Evolutionary conservation across 345 rosid species (phyloP), one percentile per base, ranked within the genome.

Genomic region (Linum tenue): DNA sequence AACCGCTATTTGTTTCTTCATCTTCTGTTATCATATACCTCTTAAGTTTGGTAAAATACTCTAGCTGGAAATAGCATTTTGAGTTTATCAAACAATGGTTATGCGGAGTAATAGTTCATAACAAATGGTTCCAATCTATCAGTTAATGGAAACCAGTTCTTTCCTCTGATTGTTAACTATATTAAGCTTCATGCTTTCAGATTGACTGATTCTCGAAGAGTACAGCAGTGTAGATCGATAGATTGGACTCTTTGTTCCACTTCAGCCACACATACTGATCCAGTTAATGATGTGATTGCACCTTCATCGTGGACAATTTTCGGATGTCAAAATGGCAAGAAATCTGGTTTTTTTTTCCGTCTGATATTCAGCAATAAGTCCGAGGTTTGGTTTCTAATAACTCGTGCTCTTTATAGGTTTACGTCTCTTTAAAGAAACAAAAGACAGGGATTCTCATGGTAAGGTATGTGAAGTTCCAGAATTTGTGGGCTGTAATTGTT

Each of bases 231-330:
- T 37, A 79, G 68, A 55, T 81, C 96, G 37, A 69, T 86, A 60
- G 96, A 87, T 79, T 89, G 98, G 96, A 89, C 85, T 10, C 79
- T 83, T 15, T 78, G 78, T 66, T 77, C 95, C 2, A 71, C 85
- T 66, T 77, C 95, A 3, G 72, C 85, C 16, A 75, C 81, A 39
- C 73, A 69, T 41, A 72, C 81, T 65, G 95, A 89, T 68, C 78
- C 78, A 64, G 76, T 73, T 62, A 82, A 89, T 77, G 98, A 92
- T 80, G 98, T 89, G 70, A 71, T 92, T 77, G 95, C 96, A 36
- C 98, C 96, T 69, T 92, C 98, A 57, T 75, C 95, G 7, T 92
- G 98, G 98, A 87, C 95, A 55, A 92, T 92, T 64, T 87, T 92
- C 60, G 95, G 95, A 41, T 89, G 96, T 81, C 98, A 92, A 64